Conservation (phyloP, 805 yeast genomes). For the Saccharomycopsis oosterbeekiorum region DNA sequence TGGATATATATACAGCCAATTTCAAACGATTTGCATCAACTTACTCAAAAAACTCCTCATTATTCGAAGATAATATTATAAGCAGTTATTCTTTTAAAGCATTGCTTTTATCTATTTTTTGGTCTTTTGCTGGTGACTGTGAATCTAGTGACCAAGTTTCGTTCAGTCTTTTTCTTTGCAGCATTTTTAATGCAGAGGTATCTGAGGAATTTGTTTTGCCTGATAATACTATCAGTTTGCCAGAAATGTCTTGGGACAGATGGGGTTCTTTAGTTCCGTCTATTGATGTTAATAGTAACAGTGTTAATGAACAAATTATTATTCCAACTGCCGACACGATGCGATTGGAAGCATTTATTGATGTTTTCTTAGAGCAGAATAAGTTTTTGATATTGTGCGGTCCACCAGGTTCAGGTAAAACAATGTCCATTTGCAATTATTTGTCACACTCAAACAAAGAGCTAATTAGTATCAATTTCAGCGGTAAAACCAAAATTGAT, state of each 20-base stretch:
- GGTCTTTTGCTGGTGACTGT: constrained; percentile 33
- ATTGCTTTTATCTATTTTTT: constrained; percentile 23
- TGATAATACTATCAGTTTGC: constrained; percentile 36
- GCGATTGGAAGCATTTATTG: constrained; percentile 53
- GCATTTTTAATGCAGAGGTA: background rate
- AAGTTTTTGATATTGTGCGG: constrained; percentile 72
- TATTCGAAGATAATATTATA: constrained; percentile 23
- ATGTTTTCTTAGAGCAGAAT: constrained; percentile 44
- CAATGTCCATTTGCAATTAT: constrained; percentile 76
- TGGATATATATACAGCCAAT: constrained; percentile 31
- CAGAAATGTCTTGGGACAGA: constrained; percentile 38
- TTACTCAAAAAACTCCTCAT: constrained; percentile 21
- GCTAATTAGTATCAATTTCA: constrained; percentile 65
- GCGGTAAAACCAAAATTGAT: constrained; percentile 25
- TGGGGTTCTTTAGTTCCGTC: constrained; percentile 33
- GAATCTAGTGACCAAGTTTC: constrained; percentile 23
- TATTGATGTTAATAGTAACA: constrained; percentile 44
- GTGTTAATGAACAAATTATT: constrained; percentile 46
- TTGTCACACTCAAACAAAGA: constrained; percentile 48
- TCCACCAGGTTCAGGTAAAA: constrained; percentile 96
- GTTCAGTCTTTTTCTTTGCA: constrained; percentile 21
- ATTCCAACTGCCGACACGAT: constrained; percentile 75
- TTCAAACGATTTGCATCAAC: constrained; percentile 24
- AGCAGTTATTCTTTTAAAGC: constrained; percentile 27
- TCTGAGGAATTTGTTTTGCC: constrained; percentile 20